Conservation (phyloP, 1,284 basidiomycete genomes). For the Termitomyces sp. region DNA sequence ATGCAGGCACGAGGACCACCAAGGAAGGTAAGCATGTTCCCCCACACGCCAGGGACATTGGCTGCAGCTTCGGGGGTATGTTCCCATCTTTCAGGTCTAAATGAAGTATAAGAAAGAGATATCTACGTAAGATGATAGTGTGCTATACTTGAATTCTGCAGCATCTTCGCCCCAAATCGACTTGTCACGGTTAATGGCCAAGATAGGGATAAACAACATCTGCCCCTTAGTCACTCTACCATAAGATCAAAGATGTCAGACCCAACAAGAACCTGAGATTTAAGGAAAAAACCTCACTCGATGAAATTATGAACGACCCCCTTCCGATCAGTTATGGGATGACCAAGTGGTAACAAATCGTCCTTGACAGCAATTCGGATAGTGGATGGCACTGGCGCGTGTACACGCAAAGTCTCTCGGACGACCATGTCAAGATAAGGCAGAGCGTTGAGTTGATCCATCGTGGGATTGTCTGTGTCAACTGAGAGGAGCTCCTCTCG, state of each 20-base stretch:
- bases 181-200: slow-evolving; percentile 39
- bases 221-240: slow-evolving; percentile 37
- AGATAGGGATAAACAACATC: slow-evolving; percentile 41
- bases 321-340: slow-evolving; percentile 36
- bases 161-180: slow-evolving; percentile 55
- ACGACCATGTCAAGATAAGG: slow-evolving; percentile 63
- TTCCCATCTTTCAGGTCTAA: slow-evolving; percentile 57
- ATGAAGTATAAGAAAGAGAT: neutral
- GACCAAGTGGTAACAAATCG: slow-evolving; percentile 51
- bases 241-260: neutral
- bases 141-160: slow-evolving; percentile 24
- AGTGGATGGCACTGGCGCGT: slow-evolving; percentile 55
- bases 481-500: slow-evolving; percentile 59
- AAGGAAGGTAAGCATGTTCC: slow-evolving; percentile 55
- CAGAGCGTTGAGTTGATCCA: slow-evolving; percentile 55
- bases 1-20: slow-evolving; percentile 60
- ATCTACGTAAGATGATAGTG: neutral
- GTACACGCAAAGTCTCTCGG: slow-evolving; percentile 64
- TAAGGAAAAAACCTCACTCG: slow-evolving; percentile 29
- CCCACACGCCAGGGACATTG: slow-evolving; percentile 53
- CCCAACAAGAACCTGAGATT: neutral
- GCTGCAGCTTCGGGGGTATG: slow-evolving; percentile 37
- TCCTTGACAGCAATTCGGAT: slow-evolving; percentile 48
- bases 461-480: slow-evolving; percentile 46
- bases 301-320: slow-evolving; percentile 34